Evolutionary conservation across 768 basidiomycete genomes (phyloP), one percentile per base, ranked within the genome.

Genomic region (Termitomyces sp.): DNA sequence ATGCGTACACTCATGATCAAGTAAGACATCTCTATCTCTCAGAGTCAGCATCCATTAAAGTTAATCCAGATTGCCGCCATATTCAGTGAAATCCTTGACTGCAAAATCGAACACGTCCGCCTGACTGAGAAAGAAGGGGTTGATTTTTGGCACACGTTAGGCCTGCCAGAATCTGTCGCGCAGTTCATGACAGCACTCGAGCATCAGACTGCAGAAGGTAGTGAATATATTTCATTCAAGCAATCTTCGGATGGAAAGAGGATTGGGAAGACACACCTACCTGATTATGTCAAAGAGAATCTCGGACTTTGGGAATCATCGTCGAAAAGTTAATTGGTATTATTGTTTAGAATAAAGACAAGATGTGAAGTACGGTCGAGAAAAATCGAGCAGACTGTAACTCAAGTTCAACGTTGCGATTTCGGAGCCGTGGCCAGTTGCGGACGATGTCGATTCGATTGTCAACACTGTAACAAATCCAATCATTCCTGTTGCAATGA

Each of bases 1-100:
- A 71, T 16, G 50, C 68, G 7, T 61, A 66, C 18, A 57, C 67
- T 7, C 69, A 71, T 42, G 68, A 70, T 54, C 60, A 72, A 57
- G 74, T 73, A 27, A 48, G 45, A 10, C 12, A 7, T 39, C 12
- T 38, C 10, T 7, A 51, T 22, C 6, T 12, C n/a, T n/a, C n/a
- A n/a, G n/a, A n/a, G n/a, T n/a, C n/a, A n/a, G n/a, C n/a, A n/a
- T n/a, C n/a, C n/a, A n/a, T n/a, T n/a, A n/a, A n/a, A n/a, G n/a
- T n/a, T n/a, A n/a, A n/a, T n/a, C n/a, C n/a, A 52, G 50, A 25
- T 32, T 12, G 53, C 46, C 11, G 32, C 27, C 20, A 33, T 54
- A 3, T 39, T 54, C 29, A 54, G 45, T 2, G 23, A 35, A 29
- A 22, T 32, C 10, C 53, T 54, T 15, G 39, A n/a, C 11, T 29